Percentiles rank a stretch among this genome's conserved stretches.
These are phyloP conservation scores for Neurospora sublineolata DNA, from an alignment of 495 filamentous ascomycete genomes.

Conservation along the genomic window DNA sequence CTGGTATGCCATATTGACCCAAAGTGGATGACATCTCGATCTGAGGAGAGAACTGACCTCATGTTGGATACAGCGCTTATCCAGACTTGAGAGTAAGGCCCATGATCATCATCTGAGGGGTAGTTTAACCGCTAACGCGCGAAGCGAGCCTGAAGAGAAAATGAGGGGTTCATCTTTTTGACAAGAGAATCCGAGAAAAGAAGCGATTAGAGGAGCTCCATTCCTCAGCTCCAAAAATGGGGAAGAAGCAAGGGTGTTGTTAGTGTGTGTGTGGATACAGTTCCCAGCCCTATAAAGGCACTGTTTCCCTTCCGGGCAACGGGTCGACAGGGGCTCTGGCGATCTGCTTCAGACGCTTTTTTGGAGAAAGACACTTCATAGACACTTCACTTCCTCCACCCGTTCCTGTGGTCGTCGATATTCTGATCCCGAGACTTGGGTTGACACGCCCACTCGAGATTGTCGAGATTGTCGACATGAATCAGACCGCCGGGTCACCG, in stretches of 20 bases:
- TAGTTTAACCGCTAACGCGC: background rate
- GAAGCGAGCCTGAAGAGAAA: background rate
- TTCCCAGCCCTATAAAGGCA: background rate
- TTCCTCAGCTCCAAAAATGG: background rate
- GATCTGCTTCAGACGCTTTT: background rate
- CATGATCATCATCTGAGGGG: background rate
- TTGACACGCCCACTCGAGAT: too few relatives aligned
- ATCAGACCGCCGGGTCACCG: background rate
- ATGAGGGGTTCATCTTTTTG: background rate
- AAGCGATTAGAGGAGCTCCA: background rate
- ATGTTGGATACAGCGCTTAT: background rate
- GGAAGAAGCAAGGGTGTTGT: background rate
- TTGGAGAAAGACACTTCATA: background rate
- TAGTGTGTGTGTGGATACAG: background rate
- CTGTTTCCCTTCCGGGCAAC: background rate
- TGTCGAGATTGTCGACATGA: background rate
- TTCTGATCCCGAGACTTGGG: background rate
- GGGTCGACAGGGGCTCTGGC: background rate
- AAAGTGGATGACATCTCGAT: background rate
- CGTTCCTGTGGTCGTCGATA: background rate
- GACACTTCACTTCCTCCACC: background rate
- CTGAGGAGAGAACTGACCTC: background rate
- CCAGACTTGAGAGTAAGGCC: background rate
- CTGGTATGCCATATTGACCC: background rate
- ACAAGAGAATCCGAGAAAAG: background rate